These are phyloP conservation scores for Skeletonema grethae DNA, from an alignment of 108 stramenopile genomes.

Conservation along the genomic window DNA sequence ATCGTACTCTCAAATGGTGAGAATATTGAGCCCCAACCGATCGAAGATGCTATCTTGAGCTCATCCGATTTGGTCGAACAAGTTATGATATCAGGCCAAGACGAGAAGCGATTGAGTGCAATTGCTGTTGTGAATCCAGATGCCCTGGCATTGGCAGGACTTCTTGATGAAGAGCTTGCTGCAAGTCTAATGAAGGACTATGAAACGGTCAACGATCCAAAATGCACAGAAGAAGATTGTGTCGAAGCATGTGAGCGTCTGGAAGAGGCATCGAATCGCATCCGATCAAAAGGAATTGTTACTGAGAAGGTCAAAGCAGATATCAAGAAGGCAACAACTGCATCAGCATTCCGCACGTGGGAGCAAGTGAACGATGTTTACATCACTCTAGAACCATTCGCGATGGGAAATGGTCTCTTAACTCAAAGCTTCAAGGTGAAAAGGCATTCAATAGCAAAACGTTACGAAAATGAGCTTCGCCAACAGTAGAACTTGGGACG, in stretches of 20 bases:
- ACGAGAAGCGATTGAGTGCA: conserved; percentile 52
- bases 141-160: conserved; percentile 27
- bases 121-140: conserved; percentile 44
- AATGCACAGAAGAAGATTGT: conserved; percentile 24
- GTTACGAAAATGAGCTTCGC: conserved; percentile 11
- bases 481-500: not conserved
- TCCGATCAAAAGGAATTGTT: conserved; percentile 6
- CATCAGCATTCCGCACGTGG: conserved; percentile 36
- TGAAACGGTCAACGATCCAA: conserved; percentile 17
- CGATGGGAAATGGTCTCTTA: conserved; percentile 56
- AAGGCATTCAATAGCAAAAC: conserved; percentile 41
- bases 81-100: conserved; percentile 56
- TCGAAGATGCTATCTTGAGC: conserved; percentile 47
- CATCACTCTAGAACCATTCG: conserved; percentile 58
- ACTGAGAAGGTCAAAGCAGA: conserved; percentile 11
- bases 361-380: conserved; percentile 35
- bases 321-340: conserved; percentile 6
- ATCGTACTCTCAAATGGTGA: conserved; percentile 75
- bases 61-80: conserved; percentile 42
- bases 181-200: conserved; percentile 5
- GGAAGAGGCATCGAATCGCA: conserved; percentile 16
- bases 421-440: conserved; percentile 69
- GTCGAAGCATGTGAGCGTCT: conserved; percentile 30
- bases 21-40: conserved; percentile 58
- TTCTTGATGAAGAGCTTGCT: conserved; percentile 15